Conservation (phyloP, 139 green algal genomes). For the Diplosphaera chodatii region DNA sequence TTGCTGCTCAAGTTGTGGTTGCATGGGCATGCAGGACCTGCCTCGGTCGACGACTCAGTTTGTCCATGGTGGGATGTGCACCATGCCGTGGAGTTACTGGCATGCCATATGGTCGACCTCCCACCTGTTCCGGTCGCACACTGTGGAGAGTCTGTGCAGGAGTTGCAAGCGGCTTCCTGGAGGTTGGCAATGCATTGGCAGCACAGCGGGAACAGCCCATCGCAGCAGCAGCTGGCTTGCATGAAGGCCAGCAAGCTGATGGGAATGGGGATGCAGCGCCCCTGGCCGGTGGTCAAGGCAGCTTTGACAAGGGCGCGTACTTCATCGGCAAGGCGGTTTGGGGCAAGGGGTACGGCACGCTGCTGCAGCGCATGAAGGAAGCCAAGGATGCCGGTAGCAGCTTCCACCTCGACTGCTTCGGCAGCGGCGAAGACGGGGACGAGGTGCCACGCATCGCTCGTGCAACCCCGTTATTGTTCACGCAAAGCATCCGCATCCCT, state of each 20-base stretch:
- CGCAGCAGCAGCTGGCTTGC: too few relatives aligned
- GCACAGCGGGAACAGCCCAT: slow-evolving; percentile 18
- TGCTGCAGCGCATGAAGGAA: slow-evolving; percentile 63
- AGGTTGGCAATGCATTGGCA: slow-evolving; percentile 39
- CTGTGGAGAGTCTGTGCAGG: slow-evolving; percentile 5
- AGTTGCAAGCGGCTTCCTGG: slow-evolving; percentile 74
- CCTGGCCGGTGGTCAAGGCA: neutral
- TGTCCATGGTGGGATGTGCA: slow-evolving; percentile 53
- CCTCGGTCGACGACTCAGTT: slow-evolving; percentile 74
- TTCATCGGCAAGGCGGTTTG: slow-evolving; percentile 77
- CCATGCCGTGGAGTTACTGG: too few relatives aligned
- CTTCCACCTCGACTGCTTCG: slow-evolving; percentile 41
- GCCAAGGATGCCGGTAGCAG: slow-evolving; percentile 25
- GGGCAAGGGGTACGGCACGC: slow-evolving; percentile 92
- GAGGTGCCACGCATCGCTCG: neutral
- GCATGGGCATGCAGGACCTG: slow-evolving; percentile 58
- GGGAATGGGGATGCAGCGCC: neutral
- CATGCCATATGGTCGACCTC: too few relatives aligned
- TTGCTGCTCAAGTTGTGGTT: too few relatives aligned
- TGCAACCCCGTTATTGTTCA: too few relatives aligned
- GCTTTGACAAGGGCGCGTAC: slow-evolving; percentile 64
- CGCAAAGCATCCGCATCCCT: too few relatives aligned
- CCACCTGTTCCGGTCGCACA: too few relatives aligned
- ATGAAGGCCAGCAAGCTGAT: neutral
- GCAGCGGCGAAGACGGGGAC: slow-evolving; percentile 39